Evolutionary conservation across 108 stramenopile genomes (phyloP), one percentile per base, ranked within the genome.

Genomic region (Nannochloropsis salina): DNA sequence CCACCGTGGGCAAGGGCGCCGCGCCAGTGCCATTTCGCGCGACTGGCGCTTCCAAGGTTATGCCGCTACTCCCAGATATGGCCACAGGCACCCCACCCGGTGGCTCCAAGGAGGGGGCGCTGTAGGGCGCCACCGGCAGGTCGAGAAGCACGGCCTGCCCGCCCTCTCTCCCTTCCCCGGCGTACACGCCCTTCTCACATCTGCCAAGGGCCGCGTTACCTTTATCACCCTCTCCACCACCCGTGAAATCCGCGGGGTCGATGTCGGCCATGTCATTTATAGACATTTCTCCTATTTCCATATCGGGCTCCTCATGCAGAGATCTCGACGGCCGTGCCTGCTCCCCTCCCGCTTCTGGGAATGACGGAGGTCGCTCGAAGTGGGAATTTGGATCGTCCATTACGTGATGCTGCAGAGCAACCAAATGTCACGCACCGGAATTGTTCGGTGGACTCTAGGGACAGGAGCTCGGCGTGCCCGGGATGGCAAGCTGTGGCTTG

Each of bases 31-130:
- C 61, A 74, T 74, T 74, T n/a, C 8, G 61, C n/a, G 8, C 61
- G 15, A n/a, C 61, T 74, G 61, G 61, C 6, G 61, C 61, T n/a
- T 74, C 61, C 20, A 74, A n/a, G 20, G 61, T 74, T 15, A 74
- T 74, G 61, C 61, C 61, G n/a, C 61, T 74, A 74, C 61, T n/a
- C 61, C 61, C 61, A 6, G 20, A 15, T 4, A 74, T 74, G 61
- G 61, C n/a, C 61, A 74, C 3, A 1, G 61, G 61, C 61, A 74
- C 61, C 20, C 61, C 61, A 15, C 61, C 61, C n/a, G 61, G 61
- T n/a, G 61, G 61, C 61, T 74, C 61, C 61, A 74, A 74, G n/a
- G 61, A 74, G 20, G 61, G 61, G 61, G 61, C 61, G n/a, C 61
- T 74, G 61, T n/a, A 74, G 20, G 61, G 61, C 61, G 61, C 61